These are phyloP conservation scores for Chaetomiaceae sp. DNA, from an alignment of 2,329 filamentous ascomycete species.

Conservation along the genomic window DNA sequence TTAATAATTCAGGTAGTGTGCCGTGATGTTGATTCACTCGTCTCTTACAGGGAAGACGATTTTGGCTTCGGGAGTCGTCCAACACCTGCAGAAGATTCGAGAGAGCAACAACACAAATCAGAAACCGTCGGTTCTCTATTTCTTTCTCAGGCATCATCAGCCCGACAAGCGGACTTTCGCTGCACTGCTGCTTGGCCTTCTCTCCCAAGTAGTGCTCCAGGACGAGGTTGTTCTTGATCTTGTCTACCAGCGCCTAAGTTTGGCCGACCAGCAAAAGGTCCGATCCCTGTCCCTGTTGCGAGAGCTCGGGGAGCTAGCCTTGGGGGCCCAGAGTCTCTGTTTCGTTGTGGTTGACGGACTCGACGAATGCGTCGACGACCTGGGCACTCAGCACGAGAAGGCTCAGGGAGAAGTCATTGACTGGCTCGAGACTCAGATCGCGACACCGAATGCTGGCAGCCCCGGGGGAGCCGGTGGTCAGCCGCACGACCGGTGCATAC, in stretches of 20 bases:
- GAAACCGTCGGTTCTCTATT: background rate
- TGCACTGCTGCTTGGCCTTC: background rate
- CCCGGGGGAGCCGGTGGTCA: background rate
- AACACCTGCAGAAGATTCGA: background rate
- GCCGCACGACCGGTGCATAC: background rate
- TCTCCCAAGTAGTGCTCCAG: background rate
- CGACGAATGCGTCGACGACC: background rate
- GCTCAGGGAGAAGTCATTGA: background rate
- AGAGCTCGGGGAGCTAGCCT: background rate
- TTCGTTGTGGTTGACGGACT: slow-evolving; percentile 2
- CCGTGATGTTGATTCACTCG: too few relatives aligned
- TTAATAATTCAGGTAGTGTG: too few relatives aligned
- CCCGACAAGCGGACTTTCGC: background rate
- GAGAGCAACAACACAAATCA: background rate
- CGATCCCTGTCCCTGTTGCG: background rate
- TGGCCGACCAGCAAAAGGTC: background rate
- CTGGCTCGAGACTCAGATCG: slow-evolving; percentile 1
- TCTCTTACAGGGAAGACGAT: background rate
- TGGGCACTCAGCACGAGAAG: background rate
- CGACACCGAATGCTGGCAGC: background rate
- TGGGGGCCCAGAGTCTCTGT: background rate
- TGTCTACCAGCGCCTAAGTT: background rate
- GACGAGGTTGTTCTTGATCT: slow-evolving; percentile 1
- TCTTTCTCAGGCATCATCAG: slow-evolving; percentile 1
- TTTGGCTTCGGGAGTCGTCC: background rate